Percentiles rank a stretch among this genome's conserved stretches.
Evolutionary conservation across 2,329 filamentous ascomycete genomes (phyloP).

Genomic region (Penicillium sp.): DNA sequence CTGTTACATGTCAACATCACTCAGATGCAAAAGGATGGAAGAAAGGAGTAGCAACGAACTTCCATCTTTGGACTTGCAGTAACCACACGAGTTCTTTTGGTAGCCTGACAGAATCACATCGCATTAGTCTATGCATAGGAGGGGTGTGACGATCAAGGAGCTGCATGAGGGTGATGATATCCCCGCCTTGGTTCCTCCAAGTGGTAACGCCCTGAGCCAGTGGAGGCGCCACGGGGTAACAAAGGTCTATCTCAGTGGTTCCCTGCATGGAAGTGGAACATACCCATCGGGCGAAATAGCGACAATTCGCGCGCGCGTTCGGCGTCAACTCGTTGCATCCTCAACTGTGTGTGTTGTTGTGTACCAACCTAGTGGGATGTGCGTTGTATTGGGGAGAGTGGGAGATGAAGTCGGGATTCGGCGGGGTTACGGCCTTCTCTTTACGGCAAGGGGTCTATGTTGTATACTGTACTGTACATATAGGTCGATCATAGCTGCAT

Average conservation of each 20-base stretch:
- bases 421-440: not conserved
- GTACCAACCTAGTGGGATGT: not conserved
- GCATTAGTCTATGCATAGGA: slow-evolving; percentile 2
- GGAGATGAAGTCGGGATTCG: not conserved
- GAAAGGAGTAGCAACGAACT: slow-evolving; percentile 38
- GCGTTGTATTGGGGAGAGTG: not conserved
- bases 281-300: slow-evolving; percentile 47
- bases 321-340: slow-evolving; percentile 37
- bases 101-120: slow-evolving; percentile 39
- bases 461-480: not conserved
- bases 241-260: slow-evolving; percentile 34
- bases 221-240: slow-evolving; percentile 36
- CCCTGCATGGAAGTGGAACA: slow-evolving; percentile 26
- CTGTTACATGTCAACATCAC: slow-evolving; percentile 31
- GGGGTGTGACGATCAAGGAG: not conserved
- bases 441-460: slow-evolving; percentile 1
- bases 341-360: slow-evolving; percentile 5
- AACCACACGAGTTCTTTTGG: slow-evolving; percentile 49
- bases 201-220: slow-evolving; percentile 27
- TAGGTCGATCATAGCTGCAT: not conserved
- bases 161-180: slow-evolving; percentile 6
- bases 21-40: not conserved
- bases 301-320: slow-evolving; percentile 45
- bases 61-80: slow-evolving; percentile 48
- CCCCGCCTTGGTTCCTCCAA: slow-evolving; percentile 7